A percentile compares a stretch with the other conserved stretches of the same genome.
Conservation (phyloP, 352 stramenopile species). For the Phytophthora lateralis region DNA sequence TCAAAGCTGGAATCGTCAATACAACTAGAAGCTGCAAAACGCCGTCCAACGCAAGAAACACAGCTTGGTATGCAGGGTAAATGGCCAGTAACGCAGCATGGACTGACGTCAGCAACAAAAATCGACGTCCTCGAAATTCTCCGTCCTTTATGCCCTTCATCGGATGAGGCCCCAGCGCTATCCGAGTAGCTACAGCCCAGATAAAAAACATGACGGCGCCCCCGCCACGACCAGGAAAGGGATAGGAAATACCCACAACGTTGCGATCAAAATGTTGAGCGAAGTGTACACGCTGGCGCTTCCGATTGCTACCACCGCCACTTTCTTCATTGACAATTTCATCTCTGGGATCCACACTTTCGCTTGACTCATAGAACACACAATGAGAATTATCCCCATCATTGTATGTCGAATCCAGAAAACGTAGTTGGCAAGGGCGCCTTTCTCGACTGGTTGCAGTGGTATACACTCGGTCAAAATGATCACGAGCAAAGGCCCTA, state of each 20-base stretch:
- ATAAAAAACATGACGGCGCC: conserved; percentile 26
- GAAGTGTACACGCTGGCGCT: conserved; percentile 6
- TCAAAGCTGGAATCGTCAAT: conserved; percentile 28
- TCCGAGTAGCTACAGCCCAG: conserved; percentile 5
- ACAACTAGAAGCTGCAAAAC: conserved; percentile 19
- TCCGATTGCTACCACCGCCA: conserved; percentile 8
- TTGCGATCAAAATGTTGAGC: conserved; percentile 20
- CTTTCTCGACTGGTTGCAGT: conserved; percentile 11
- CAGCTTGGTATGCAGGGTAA: conserved; percentile 37
- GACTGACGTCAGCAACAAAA: conserved; percentile 19
- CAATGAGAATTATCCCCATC: background rate
- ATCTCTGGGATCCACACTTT: conserved; percentile 21
- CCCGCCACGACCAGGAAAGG: conserved; percentile 34
- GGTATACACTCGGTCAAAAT: conserved; percentile 20
- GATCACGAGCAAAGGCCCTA: conserved; percentile 16
- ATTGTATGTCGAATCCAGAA: conserved; percentile 26
- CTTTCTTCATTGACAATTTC: conserved; percentile 2
- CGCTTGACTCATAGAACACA: conserved; percentile 3
- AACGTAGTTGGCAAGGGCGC: conserved; percentile 13
- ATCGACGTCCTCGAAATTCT: conserved; percentile 8
- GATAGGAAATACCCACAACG: conserved; percentile 35
- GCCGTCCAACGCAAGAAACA: conserved; percentile 19
- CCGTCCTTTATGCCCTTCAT: conserved; percentile 9
- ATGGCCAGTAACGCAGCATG: conserved; percentile 28
- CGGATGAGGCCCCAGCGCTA: conserved; percentile 13